A percentile compares a stretch with the other conserved stretches of the same genome.
phyloP scores from a whole-genome alignment of 177 flowering plant genomes.

The Vitis hybrid region DNA sequence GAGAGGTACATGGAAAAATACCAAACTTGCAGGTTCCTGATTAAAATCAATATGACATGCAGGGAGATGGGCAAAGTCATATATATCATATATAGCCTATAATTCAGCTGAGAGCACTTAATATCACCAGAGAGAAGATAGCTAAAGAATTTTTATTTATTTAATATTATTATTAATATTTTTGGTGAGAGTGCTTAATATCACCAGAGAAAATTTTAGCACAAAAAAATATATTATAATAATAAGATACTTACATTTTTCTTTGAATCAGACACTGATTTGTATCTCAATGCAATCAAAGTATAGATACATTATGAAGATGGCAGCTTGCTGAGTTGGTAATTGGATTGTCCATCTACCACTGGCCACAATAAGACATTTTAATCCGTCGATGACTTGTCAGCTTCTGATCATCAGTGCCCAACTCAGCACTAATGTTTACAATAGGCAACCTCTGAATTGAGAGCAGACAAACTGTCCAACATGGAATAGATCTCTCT shows the following conservation, averaged over 20 bases:
- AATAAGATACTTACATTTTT: background rate
- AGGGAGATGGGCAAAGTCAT: background rate
- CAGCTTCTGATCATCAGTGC: background rate
- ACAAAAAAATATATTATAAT: background rate
- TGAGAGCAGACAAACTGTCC: conserved; percentile 13
- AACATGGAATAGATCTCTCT: conserved; percentile 36
- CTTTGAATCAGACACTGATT: background rate
- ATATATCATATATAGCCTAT: background rate
- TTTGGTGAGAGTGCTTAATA: background rate
- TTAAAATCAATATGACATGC: background rate
- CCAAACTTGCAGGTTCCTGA: background rate
- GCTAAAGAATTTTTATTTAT: too few species aligned
- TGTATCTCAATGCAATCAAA: background rate
- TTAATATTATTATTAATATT: too few species aligned
- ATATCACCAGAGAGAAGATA: background rate
- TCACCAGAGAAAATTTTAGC: background rate
- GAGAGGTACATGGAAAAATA: too few species aligned
- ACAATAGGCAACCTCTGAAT: conserved; percentile 2
- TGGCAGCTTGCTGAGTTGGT: background rate
- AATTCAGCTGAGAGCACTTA: background rate
- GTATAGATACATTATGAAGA: background rate
- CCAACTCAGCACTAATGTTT: background rate
- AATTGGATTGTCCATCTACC: background rate
- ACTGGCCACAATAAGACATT: background rate
- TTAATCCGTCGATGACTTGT: background rate